These are phyloP conservation scores for Arachnomyces sp. DNA, from an alignment of 2,329 filamentous ascomycete species.

Conservation along the genomic window DNA sequence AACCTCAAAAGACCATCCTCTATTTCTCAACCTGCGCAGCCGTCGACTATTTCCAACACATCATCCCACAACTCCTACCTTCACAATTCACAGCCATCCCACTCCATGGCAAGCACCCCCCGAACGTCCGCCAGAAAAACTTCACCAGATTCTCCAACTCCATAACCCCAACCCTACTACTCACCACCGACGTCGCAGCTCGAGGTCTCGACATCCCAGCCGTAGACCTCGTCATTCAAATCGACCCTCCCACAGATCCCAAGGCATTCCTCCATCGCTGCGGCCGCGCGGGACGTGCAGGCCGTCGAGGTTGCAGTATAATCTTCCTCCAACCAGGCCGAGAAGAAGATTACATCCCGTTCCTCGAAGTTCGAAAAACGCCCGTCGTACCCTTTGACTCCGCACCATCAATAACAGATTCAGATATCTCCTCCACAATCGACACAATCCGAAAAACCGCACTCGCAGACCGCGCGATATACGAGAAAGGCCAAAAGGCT, in stretches of 20 bases:
- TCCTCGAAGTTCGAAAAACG: constrained; percentile 78
- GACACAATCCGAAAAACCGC: constrained; percentile 52
- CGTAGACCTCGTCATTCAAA: constrained; percentile 82
- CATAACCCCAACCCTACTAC: constrained; percentile 65
- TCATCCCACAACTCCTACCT: constrained; percentile 66
- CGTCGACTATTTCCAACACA: constrained; percentile 85
- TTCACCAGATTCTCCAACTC: constrained; percentile 71
- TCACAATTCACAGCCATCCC: constrained; percentile 62
- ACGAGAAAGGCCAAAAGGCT: constrained; percentile 81
- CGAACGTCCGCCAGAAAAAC: constrained; percentile 80
- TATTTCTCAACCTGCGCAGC: constrained; percentile 91
- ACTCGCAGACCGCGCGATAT: constrained; percentile 55
- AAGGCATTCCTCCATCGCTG: constrained; percentile 69
- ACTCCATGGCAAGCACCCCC: constrained; percentile 84
- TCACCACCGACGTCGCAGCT: constrained; percentile 89
- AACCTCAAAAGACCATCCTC: constrained; percentile 76
- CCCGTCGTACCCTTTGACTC: constrained; percentile 59
- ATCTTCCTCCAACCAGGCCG: constrained; percentile 75
- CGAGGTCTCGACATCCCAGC: constrained; percentile 85
- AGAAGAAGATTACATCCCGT: constrained; percentile 84
- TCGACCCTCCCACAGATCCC: constrained; percentile 77
- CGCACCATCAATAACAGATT: constrained; percentile 50
- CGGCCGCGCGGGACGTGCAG: constrained; percentile 55
- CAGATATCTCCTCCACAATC: constrained; percentile 52
- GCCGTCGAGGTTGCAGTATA: constrained; percentile 68